A percentile compares a stretch with the other conserved stretches of the same genome.
phyloP scores from a whole-genome alignment of 148 eudicot species.

The Silene conica region DNA sequence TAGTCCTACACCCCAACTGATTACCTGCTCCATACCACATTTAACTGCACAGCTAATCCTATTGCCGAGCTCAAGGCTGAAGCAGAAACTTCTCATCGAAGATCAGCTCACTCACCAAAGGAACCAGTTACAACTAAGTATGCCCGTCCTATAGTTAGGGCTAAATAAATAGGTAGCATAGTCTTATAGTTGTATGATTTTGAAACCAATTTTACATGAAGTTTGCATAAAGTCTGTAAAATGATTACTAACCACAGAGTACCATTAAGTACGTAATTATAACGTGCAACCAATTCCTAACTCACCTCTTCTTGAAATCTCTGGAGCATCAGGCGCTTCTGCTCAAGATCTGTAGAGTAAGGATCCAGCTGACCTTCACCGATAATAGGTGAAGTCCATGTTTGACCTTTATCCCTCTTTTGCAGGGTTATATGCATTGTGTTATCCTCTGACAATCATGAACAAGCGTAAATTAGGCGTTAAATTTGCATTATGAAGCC shows the following conservation, averaged over 20 bases:
- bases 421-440: constrained; percentile 82
- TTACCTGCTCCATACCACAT: background rate
- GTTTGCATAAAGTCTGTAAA: too few species aligned
- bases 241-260: background rate
- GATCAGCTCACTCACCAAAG: background rate
- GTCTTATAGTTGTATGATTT: too few species aligned
- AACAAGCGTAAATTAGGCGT: background rate
- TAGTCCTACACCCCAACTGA: background rate
- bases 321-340: constrained; percentile 92
- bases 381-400: constrained; percentile 88
- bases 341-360: constrained; percentile 68
- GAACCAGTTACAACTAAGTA: background rate
- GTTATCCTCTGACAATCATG: constrained; percentile 67
- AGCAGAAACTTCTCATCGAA: background rate
- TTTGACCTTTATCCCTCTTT: constrained; percentile 92
- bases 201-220: background rate
- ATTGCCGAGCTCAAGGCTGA: too few species aligned
- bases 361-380: constrained; percentile 94
- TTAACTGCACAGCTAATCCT: too few species aligned
- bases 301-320: constrained; percentile 95
- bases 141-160: background rate
- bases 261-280: background rate
- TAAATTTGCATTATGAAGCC: background rate
- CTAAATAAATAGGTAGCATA: too few species aligned
- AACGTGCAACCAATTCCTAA: background rate